Evolutionary conservation across 768 basidiomycete genomes (phyloP), one percentile per base, ranked within the genome.

Genomic region (Pleurotus sapidus): DNA sequence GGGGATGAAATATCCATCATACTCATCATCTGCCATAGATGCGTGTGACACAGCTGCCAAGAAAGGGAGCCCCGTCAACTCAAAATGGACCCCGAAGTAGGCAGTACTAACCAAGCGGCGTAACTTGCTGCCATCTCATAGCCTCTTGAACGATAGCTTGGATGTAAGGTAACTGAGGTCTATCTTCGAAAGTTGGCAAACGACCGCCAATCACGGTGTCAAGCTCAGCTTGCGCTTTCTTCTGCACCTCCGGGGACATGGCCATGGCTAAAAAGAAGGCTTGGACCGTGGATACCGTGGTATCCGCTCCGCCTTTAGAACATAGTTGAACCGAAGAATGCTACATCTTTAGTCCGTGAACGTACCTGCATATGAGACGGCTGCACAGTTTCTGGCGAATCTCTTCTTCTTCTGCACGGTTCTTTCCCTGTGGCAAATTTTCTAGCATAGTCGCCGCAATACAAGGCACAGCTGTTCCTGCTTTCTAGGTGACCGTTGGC

Each of bases 191-290:
- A 17, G 57, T 62, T 4, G 71, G 71, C 9, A 72, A 59, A 9
- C 70, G 57, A n/a, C 61, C 67, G 27, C 71, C 73, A 7, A 76
- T 20, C 5, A 75, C 61, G 2, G 50, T 59, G 54, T 77, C 76
- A 9, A 78, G 51, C 57, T 78, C 73, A 12, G 69, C 63, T 46
- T 77, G 77, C 1, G 73, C 73, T 42, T 67, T 57, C 11, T 42
- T 59, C 34, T 65, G 63, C n/a, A 50, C 59, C 34, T 62, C 61
- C 3, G 63, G 63, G 48, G 57, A 59, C 27, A 62, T 60, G 4
- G 46, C 53, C 63, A 64, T 62, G 4, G 63, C 63, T 20, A 64
- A 46, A 49, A 62, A 57, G 50, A 62, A 64, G 14, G 57, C 55
- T 43, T 57, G 46, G 4, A 60, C 34, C 3, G 61, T 39, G 14